Percentiles rank a stretch among this genome's conserved stretches.
These are phyloP conservation scores for Juncus inflexus DNA, from an alignment of 176 grass and related monocot species.

Conservation along the genomic window DNA sequence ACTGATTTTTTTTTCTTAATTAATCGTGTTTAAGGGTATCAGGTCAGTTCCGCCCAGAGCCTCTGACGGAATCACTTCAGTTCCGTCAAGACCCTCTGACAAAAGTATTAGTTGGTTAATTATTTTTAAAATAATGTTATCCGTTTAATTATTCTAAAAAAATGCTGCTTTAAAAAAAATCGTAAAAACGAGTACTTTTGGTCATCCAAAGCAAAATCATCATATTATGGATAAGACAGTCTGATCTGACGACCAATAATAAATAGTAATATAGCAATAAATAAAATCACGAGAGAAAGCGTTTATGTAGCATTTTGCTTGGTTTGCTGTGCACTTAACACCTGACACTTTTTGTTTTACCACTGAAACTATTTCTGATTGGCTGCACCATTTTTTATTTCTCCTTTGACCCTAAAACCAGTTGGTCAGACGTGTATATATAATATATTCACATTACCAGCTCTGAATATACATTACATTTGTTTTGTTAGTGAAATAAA, in stretches of 20 bases:
- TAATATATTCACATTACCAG: not conserved
- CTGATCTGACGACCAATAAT: slow-evolving; percentile 14
- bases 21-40: no score
- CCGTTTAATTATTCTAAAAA: no score
- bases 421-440: not conserved
- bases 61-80: no score
- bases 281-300: not conserved
- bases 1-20: no score
- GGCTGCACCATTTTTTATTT: slow-evolving; percentile 14
- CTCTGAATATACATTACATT: not conserved
- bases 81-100: no score
- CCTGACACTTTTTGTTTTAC: slow-evolving; percentile 25
- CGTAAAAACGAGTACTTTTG: no score
- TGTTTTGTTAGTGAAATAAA: no score
- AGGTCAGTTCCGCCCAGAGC: no score
- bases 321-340: slow-evolving; percentile 18
- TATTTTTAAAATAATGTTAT: no score
- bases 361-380: not conserved
- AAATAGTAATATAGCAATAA: not conserved
- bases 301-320: not conserved
- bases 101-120: no score
- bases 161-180: no score
- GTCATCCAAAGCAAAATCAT: no score
- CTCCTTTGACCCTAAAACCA: slow-evolving; percentile 3
- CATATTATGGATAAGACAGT: not conserved